Base-by-base conservation (phyloP, 371 early-diverging fungal species). In the Mortierella sp. region DNA sequence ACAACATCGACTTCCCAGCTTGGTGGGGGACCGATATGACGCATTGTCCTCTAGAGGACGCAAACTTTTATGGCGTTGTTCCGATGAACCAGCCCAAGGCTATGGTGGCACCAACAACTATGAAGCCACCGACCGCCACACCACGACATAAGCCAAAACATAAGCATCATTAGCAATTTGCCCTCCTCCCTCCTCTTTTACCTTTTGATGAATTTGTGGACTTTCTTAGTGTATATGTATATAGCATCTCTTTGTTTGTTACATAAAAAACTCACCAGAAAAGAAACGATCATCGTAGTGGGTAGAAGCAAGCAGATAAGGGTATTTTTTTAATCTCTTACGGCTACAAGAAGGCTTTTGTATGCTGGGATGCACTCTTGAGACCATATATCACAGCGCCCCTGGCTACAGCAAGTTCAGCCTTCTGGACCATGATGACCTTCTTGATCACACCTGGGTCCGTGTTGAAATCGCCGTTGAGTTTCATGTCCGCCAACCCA, bases 371-470 rank as follows among this genome's bases (percentile, higher is more conserved):
- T 6, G 73, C 73, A 26, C 73, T 73, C 73, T 78, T 70, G 46
- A 78, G 78, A 3, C 78, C 78, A 78, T 70, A 78, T 28, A 70
- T 66, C 8, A 78, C 78, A 8, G 78, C 78, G 4, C 78, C 78
- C 9, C 66, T 58, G 17, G 71, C 78, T 6, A 78, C 71, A 5
- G 78, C 78, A 17, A 78, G 56, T 26, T 78, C 78, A 5, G 78
- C 78, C 37, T 70, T 70, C 43, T 72, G 71, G 11, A 70, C 71
- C 71, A 78, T 78, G 51, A 70, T 43, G 14, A 78, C 72, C 63
- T 66, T 70, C 50, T 62, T 66, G 64, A 78, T 67, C 21, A 63
- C 42, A 6, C 73, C 73, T 15, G 54, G 64, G 48, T 32, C 6
- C 15, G 30, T 31, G 32, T 32, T 9, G 23, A 23, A 46, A 7